Base-by-base conservation (phyloP, 306 rosid genomes). In the Cucurbita argyrosperma region DNA sequence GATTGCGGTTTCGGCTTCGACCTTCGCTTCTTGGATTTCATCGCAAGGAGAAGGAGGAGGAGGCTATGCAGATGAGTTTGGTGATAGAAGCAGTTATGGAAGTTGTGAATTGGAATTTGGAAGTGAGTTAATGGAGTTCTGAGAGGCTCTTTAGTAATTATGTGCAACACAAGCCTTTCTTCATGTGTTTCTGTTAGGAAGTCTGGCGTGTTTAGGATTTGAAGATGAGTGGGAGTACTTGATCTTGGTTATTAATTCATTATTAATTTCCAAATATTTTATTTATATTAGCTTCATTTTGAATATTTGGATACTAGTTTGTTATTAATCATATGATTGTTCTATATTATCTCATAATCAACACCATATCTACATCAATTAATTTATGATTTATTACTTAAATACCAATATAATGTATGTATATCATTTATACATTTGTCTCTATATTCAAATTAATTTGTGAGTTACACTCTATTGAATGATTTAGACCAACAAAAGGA, bases 1-100 rank as follows among this genome's bases (percentile, higher is more conserved):
- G 42, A 72, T 7, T 80, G 78, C 12, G 78, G 82, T 75, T 76
- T 72, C 4, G 87, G 88, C 80, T 82, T 86, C 52, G 78, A 60
- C 60, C 40, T 68, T 76, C 75, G 77, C 1, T 87, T 75, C 75
- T 76, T 76, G 69, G 6, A 72, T 62, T 74, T 81, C 90, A 85
- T 93, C 8, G 23, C 6, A 13, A 23, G 30, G 6, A 37, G 0
- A 45, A 60, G 10, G 6, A 37, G 0, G 67, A 35, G 10, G 12
- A 39, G 43, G 45, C 61, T 9, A 8, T 10, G 69, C 15, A 16
- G 21, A 38, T 40, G 18, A 65, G 53, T 64, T 65, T 42, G 15
- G 71, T 62, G 50, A 63, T 5, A 6, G 10, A 43, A 65, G 71
- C 71, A 11, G 71, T 65, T 65, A 65, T 65, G 71, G 54, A 65